These are phyloP conservation scores for Platanus orientalis DNA, from an alignment of 164 flowering plant species.

Conservation along the genomic window DNA sequence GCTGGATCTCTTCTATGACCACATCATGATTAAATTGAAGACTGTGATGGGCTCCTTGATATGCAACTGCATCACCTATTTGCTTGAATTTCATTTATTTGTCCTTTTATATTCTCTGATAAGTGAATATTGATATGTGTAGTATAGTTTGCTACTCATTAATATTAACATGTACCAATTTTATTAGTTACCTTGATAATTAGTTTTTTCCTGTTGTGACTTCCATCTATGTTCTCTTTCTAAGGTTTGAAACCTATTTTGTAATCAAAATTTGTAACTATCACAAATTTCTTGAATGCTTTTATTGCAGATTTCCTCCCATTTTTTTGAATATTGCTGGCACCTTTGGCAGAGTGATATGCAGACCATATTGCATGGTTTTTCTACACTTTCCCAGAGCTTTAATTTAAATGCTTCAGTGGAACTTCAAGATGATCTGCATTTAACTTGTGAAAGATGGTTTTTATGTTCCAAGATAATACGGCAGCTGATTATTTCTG, in stretches of 20 bases:
- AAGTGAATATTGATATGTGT: no score
- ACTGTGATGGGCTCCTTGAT: no score
- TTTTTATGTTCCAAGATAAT: conserved; percentile 74
- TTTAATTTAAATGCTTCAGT: conserved; percentile 32
- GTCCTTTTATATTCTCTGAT: no score
- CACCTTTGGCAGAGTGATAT: conserved; percentile 88
- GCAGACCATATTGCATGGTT: conserved; percentile 60
- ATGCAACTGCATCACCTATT: no score
- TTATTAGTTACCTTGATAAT: no score
- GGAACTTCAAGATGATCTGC: conserved; percentile 65
- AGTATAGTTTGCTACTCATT: no score
- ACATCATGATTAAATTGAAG: no score
- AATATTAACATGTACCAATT: no score
- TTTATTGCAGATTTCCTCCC: conserved; percentile 78
- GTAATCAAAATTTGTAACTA: neutral
- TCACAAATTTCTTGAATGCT: neutral
- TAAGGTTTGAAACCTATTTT: neutral
- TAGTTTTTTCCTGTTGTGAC: neutral
- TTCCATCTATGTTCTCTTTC: neutral
- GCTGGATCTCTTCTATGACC: no score
- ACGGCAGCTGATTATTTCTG: conserved; percentile 71
- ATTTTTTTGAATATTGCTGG: conserved; percentile 84
- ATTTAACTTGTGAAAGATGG: conserved; percentile 86
- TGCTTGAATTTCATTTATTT: no score
- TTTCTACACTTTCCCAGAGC: conserved; percentile 51